Conservation (phyloP, 108 stramenopile genomes). For the Chaetoceros tenuissimus region DNA sequence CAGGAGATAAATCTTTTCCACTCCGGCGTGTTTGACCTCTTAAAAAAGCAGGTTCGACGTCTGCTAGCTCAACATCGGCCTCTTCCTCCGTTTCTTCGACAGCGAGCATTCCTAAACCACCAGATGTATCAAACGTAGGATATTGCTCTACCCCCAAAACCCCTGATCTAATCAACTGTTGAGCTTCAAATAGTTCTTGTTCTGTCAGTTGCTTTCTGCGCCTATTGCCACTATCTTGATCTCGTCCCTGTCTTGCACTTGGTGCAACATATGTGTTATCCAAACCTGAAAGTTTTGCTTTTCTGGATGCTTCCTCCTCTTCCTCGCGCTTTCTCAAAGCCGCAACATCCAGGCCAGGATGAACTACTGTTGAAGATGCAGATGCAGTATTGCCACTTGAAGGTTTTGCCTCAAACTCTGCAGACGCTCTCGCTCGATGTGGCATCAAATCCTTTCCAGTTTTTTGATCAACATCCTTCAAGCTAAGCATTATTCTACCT, state of each 20-base stretch:
- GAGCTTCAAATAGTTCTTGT: conserved; percentile 95
- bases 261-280: conserved; percentile 8
- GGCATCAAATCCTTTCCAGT: conserved; percentile 89
- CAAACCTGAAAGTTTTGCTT: conserved; percentile 18
- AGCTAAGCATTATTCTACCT: conserved; percentile 62
- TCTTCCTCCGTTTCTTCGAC: conserved; percentile 94
- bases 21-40: conserved; percentile 83
- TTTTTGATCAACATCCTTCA: conserved; percentile 93
- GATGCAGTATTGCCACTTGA: conserved; percentile 9
- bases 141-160: conserved; percentile 95
- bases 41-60: conserved; percentile 93
- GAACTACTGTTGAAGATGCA: conserved; percentile 54
- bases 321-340: conserved; percentile 55
- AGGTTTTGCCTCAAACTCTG: conserved; percentile 6
- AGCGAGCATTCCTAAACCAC: conserved; percentile 86
- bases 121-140: conserved; percentile 92
- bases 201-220: conserved; percentile 82
- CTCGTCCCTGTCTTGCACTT: conserved; percentile 6
- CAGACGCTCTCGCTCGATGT: conserved; percentile 41
- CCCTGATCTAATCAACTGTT: conserved; percentile 92
- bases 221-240: conserved; percentile 15
- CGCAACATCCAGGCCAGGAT: conserved; percentile 84
- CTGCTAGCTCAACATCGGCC: conserved; percentile 91
- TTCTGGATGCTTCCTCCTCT: conserved; percentile 51
- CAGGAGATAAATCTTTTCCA: conserved; percentile 76